These are phyloP conservation scores for Arthrinium puccinioides DNA, from an alignment of 2,329 filamentous ascomycete species.

Conservation along the genomic window DNA sequence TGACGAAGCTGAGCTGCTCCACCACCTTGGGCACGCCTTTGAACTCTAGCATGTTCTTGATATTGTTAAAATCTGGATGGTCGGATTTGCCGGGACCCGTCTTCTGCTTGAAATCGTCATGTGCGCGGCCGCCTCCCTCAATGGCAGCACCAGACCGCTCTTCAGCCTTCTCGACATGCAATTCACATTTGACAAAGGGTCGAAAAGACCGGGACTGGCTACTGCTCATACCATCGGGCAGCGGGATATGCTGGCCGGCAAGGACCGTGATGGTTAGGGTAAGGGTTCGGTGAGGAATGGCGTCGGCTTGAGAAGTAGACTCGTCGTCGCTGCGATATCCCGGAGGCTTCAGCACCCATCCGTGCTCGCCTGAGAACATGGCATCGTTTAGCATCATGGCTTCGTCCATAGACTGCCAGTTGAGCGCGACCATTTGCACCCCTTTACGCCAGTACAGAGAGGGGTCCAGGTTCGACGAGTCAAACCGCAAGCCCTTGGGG, in stretches of 20 bases:
- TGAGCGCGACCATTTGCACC: slow-evolving; percentile 95
- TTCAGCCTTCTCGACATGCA: slow-evolving; percentile 66
- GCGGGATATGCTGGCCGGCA: slow-evolving; percentile 66
- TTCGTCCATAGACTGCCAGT: slow-evolving; percentile 93
- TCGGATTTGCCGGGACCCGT: slow-evolving; percentile 49
- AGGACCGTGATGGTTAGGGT: slow-evolving; percentile 66
- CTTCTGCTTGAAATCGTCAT: slow-evolving; percentile 53
- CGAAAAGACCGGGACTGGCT: slow-evolving; percentile 50
- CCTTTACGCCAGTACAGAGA: slow-evolving; percentile 86
- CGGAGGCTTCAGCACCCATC: slow-evolving; percentile 79
- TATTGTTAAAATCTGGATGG: slow-evolving; percentile 54
- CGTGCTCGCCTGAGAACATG: slow-evolving; percentile 84
- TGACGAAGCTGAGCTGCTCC: slow-evolving; percentile 64
- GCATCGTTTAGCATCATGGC: slow-evolving; percentile 95
- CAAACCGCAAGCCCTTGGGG: slow-evolving; percentile 68
- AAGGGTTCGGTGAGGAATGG: slow-evolving; percentile 45
- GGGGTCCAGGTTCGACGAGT: slow-evolving; percentile 92
- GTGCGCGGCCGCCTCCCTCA: slow-evolving; percentile 38
- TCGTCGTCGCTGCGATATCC: slow-evolving; percentile 54
- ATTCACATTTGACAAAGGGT: slow-evolving; percentile 70
- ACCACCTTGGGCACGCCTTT: slow-evolving; percentile 50
- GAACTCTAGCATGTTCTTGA: slow-evolving; percentile 51
- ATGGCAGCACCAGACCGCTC: slow-evolving; percentile 20
- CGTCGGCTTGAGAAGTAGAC: slow-evolving; percentile 34
- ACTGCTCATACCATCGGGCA: slow-evolving; percentile 43